Base-by-base conservation (phyloP, 345 rosid species). In the Aegle marmelos region DNA sequence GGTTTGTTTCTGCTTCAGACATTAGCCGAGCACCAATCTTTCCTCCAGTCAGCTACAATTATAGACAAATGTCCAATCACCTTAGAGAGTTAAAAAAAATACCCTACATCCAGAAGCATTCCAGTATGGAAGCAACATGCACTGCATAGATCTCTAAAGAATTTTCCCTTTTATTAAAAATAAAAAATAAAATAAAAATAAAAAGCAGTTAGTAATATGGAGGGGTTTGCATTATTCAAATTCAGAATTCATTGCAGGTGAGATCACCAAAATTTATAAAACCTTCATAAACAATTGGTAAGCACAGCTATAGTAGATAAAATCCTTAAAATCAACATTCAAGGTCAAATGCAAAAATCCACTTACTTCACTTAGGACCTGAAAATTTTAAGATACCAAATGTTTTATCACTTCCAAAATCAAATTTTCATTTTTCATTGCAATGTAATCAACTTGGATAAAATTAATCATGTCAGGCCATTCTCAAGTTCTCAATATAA, bases 1-100 rank as follows among this genome's bases (percentile, higher is more conserved):
- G 97, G 81, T 94, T 96, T 68, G 98, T 96, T 93, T 96, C 98
- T 80, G 98, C 91, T 86, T 96, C 99, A 72, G 98, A 93, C 89
- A 86, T 79, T 77, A 96, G 85, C 53, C 98, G 90, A 79, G 90
- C 94, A 78, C 97, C 95, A 83, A 94, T 96, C 89, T 75, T 91
- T 56, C 95, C 97, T 78, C 97, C 95, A 37, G 99, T 96, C 88
- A 96, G 86, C 99, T 92, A 82, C 78, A 87, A 67, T 76, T 66
- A 57, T 39, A 83, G 53, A 73, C 17, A 34, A 85, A 76, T 11
- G 72, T 63, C 64, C 34, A 19, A 82, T 81, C 54, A 82, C 59
- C 61, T 77, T 69, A 36, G 25, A 30, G n/a, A 63, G 63, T 68
- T 28, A 34, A 54, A 48, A 54, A 48, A 34, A 54, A 58, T 39